phyloP scores from a whole-genome alignment of 495 filamentous ascomycete genomes.

The Aspergillus avenaceus region DNA sequence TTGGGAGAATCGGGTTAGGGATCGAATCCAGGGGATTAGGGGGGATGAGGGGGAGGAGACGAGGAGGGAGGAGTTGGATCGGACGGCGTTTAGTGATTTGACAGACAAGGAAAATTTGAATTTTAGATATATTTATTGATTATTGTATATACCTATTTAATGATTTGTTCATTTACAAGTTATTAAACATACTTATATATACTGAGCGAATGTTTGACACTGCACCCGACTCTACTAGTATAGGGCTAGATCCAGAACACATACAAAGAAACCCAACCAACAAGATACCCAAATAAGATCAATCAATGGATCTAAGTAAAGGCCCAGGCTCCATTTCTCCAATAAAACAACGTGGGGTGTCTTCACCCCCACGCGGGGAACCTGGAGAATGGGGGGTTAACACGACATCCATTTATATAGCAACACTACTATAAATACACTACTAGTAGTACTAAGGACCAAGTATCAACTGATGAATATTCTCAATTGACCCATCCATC shows the following conservation, averaged over 20 bases:
- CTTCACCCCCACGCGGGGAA: constrained; percentile 8
- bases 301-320: no score
- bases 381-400: neutral
- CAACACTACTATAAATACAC: neutral
- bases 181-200: no score
- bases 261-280: no score
- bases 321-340: neutral
- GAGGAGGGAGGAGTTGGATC: constrained; percentile 33
- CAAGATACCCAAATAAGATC: no score
- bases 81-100: constrained; percentile 50
- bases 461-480: neutral
- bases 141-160: neutral
- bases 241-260: no score
- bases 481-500: no score
- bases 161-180: no score
- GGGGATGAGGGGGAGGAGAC: constrained; percentile 11
- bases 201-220: no score
- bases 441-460: neutral
- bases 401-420: neutral
- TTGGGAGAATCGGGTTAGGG: constrained; percentile 47
- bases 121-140: constrained; percentile 25
- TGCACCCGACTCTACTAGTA: no score
- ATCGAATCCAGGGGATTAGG: constrained; percentile 25
- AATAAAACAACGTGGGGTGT: neutral
- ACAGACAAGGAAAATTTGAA: constrained; percentile 52